Conservation (phyloP, 1,284 basidiomycete species). For the Sporisorium sorghi region DNA sequence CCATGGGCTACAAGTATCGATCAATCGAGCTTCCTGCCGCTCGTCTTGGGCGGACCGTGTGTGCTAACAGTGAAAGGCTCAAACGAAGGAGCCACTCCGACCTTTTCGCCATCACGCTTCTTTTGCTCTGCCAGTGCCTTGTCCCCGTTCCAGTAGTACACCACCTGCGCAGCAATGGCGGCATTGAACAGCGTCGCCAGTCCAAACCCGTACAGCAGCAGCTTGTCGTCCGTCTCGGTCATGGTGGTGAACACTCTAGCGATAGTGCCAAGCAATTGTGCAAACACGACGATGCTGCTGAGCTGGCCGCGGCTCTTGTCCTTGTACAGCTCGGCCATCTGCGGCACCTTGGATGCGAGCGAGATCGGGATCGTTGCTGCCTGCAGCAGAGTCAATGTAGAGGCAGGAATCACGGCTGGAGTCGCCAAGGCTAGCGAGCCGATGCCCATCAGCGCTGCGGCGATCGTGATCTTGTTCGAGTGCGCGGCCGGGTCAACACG, state of each 20-base stretch:
- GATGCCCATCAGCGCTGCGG: conserved; percentile 85
- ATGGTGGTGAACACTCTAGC: conserved; percentile 68
- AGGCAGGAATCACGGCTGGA: conserved; percentile 48
- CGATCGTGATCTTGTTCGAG: conserved; percentile 70
- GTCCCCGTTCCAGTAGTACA: conserved; percentile 65
- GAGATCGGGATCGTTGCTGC: conserved; percentile 66
- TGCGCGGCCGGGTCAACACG: conserved; percentile 49
- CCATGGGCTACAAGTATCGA: background rate
- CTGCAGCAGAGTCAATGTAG: conserved; percentile 59
- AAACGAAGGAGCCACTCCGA: conserved; percentile 17
- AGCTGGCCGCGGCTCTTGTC: conserved; percentile 65
- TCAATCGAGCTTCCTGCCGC: conserved; percentile 41
- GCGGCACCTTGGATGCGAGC: conserved; percentile 66
- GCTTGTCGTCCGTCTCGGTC: conserved; percentile 67
- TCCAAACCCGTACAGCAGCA: conserved; percentile 67
- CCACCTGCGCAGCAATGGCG: conserved; percentile 63
- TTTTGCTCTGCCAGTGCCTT: conserved; percentile 40
- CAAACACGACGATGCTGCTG: conserved; percentile 67
- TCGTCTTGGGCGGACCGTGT: conserved; percentile 27
- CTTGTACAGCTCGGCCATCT: conserved; percentile 65
- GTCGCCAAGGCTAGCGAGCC: conserved; percentile 73
- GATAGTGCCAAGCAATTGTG: conserved; percentile 65
- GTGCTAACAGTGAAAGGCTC: conserved; percentile 43
- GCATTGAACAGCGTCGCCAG: conserved; percentile 68
- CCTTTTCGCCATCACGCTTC: conserved; percentile 36